Percentiles rank a stretch among this genome's conserved stretches.
phyloP scores from a whole-genome alignment of 2,329 filamentous ascomycete genomes.

The Cercospora sp. region DNA sequence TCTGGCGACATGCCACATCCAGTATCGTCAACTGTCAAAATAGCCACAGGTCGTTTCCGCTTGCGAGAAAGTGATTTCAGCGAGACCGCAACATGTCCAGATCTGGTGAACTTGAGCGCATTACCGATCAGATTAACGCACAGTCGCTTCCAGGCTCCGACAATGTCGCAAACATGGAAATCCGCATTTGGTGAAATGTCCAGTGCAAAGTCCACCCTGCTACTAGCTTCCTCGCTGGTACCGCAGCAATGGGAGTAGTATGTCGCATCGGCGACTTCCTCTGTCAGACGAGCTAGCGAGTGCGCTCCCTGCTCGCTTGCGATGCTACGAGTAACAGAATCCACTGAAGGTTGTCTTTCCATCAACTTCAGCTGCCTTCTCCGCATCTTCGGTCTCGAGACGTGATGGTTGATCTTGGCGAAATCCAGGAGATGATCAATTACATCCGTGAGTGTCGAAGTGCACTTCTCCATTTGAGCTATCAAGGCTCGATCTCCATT shows the following conservation, averaged over 20 bases:
- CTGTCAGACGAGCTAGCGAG: constrained; percentile 11
- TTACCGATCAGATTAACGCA: constrained; percentile 44
- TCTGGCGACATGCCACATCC: constrained; percentile 37
- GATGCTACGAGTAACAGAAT: neutral
- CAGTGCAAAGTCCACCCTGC: constrained; percentile 3
- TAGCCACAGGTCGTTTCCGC: constrained; percentile 4
- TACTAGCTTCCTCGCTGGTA: neutral
- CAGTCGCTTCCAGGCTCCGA: constrained; percentile 6
- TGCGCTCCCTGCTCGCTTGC: neutral
- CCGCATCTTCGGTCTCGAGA: constrained; percentile 1
- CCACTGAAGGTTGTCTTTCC: neutral
- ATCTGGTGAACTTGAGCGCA: constrained; percentile 49
- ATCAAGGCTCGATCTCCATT: constrained; percentile 37
- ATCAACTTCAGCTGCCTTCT: neutral
- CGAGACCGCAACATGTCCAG: constrained; percentile 19
- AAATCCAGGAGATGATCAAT: constrained; percentile 46
- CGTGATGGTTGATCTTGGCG: constrained; percentile 44
- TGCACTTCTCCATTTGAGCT: constrained; percentile 51
- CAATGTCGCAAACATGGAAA: constrained; percentile 1
- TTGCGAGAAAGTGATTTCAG: constrained; percentile 2
- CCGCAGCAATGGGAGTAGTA: constrained; percentile 14
- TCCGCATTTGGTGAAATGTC: constrained; percentile 5
- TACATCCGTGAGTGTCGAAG: constrained; percentile 50
- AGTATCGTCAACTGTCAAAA: constrained; percentile 28
- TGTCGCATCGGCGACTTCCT: constrained; percentile 14